Percentiles rank a stretch among this genome's conserved stretches.
Evolutionary conservation across 2,329 filamentous ascomycete species (phyloP).

Genomic region (Magnaporthales sp.): DNA sequence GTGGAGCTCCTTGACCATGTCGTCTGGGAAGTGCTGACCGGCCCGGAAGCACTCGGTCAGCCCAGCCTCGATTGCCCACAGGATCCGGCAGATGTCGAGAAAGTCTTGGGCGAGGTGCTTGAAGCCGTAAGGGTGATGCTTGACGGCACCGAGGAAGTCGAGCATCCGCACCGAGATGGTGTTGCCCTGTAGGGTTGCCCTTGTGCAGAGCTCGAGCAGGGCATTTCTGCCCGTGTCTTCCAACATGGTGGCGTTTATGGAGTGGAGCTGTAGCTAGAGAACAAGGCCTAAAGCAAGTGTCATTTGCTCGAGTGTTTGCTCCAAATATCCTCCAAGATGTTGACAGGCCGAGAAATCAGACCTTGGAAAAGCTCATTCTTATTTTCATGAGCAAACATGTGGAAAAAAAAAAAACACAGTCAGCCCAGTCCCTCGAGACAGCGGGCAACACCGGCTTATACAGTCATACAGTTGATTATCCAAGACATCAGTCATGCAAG

Average conservation of each 20-base stretch:
- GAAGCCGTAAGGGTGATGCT: conserved; percentile 45
- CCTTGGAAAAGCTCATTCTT: neutral
- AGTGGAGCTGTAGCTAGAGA: neutral
- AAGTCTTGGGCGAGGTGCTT: conserved; percentile 55
- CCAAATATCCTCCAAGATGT: neutral
- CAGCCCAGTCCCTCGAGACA: neutral
- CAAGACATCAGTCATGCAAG: neutral
- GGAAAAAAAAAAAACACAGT: neutral
- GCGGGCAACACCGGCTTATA: neutral
- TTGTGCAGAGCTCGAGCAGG: conserved; percentile 42
- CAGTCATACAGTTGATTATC: neutral
- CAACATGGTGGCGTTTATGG: conserved; percentile 11
- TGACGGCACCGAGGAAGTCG: conserved; percentile 51
- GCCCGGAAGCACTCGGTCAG: conserved; percentile 43
- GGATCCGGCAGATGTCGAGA: conserved; percentile 55
- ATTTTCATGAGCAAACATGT: neutral
- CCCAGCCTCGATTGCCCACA: conserved; percentile 62
- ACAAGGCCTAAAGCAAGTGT: too few relatives aligned
- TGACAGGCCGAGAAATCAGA: neutral
- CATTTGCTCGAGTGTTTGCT: neutral
- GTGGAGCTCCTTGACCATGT: conserved; percentile 55
- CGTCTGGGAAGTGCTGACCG: conserved; percentile 44
- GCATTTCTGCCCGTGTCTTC: conserved; percentile 17
- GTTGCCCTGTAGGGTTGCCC: conserved; percentile 51
- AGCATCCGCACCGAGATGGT: conserved; percentile 56